Base-by-base conservation (phyloP, 1,139 yeast species). In the Geotrichum bryndzae region DNA sequence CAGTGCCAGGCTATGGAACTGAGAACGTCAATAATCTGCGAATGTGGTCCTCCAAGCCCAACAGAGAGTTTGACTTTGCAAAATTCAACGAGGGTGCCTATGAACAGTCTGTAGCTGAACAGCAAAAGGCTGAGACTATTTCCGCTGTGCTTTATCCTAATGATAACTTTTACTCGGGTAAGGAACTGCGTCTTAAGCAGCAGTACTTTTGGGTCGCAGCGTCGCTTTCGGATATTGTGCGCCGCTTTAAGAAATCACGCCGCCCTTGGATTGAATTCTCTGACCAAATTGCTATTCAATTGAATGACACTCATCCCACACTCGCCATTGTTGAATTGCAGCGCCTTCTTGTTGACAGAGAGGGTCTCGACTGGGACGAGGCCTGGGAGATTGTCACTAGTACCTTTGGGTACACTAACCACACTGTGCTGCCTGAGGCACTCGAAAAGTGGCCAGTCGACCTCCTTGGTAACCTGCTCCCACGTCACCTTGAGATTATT, bases 201-300 rank as follows among this genome's bases (percentile, higher is more conserved):
- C 97, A 92, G 76, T 92, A 90, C 77, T 92, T 92, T 76, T 92
- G 98, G 98, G 96, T 92, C 61, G 87, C 96, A 59, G 97, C 97
- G 55, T 89, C 96, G 10, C 81, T 92, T 67, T 91, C 88, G 70
- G 98, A 92, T 74, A 91, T 92, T 70, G 85, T 91, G 57, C 87
- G 97, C 73, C 84, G 98, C 71, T 91, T 89, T 79, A 87, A 90
- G 75, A 91, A 91, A 78, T 76, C 85, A 61, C 84, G 85, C 70
- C 84, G 87, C 71, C 82, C 90, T 59, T 91, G 97, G 96, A 72
- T 80, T 54, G 90, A 87, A 72, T 88, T 91, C 74, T 84, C 96
- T 45, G 95, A 89, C 64, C 87, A 87, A 72, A 84, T 89, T 65
- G 97, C 97, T 54, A 91, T 91, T 73, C 98, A 92, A 78, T 83